phyloP scores from a whole-genome alignment of 179 eudicot genomes.

The Beta macrorhiza region DNA sequence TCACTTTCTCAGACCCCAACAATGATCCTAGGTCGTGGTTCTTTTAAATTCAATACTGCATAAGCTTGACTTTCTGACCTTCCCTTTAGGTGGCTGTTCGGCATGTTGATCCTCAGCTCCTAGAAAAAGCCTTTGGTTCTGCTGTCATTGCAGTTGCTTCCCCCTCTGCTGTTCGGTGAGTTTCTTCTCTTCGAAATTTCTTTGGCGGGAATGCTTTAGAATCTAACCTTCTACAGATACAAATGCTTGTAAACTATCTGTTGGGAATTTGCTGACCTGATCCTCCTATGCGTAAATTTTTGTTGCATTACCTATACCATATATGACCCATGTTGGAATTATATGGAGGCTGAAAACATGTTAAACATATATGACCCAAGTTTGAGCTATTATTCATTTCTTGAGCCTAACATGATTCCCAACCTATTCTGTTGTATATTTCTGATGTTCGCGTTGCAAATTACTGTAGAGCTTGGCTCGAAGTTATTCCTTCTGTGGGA shows the following conservation, averaged over 20 bases:
- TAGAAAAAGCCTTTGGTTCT: constrained; percentile 64
- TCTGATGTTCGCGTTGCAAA: background rate
- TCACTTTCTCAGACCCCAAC: background rate
- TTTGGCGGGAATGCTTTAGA: background rate
- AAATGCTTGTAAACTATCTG: background rate
- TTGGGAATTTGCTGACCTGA: background rate
- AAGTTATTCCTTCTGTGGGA: constrained; percentile 50
- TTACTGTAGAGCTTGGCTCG: constrained; percentile 68
- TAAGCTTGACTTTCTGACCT: constrained; percentile 11
- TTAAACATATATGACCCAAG: background rate
- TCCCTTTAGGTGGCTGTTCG: constrained; percentile 61
- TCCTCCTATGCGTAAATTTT: background rate
- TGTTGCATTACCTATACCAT: background rate
- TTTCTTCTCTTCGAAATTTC: too few relatives aligned
- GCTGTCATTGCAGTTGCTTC: constrained; percentile 95
- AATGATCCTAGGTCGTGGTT: background rate
- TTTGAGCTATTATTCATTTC: background rate
- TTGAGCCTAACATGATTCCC: background rate
- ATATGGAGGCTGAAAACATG: background rate
- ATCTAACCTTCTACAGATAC: background rate
- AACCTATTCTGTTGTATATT: background rate
- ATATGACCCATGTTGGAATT: too few relatives aligned
- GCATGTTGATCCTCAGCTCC: constrained; percentile 58
- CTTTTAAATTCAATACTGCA: background rate
- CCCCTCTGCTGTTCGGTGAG: constrained; percentile 89